Conservation (phyloP, 2,329 filamentous ascomycete genomes). For the Aspergillus alliaceus region DNA sequence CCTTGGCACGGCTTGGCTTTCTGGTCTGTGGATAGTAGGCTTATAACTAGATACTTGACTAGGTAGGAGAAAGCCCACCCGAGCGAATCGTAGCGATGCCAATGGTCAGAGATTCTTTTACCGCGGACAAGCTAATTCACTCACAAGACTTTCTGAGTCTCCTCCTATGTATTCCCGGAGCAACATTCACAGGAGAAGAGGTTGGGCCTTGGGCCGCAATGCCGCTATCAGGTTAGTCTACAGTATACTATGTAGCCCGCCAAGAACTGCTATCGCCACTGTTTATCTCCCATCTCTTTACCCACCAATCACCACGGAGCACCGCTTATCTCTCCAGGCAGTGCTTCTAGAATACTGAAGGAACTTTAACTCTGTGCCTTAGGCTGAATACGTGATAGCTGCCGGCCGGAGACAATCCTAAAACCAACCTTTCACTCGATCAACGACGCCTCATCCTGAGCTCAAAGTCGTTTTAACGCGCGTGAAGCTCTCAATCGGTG, state of each 20-base stretch:
- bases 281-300: neutral
- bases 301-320: neutral
- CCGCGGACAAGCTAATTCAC: no score
- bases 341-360: neutral
- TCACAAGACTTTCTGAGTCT: no score
- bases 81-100: neutral
- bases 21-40: neutral
- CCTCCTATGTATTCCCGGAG: no score
- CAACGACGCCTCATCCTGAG: no score
- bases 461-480: no score
- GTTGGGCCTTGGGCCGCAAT: neutral
- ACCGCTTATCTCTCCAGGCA: conserved; percentile 3
- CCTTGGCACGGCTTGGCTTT: conserved; percentile 9
- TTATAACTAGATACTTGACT: neutral
- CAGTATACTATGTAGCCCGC: no score
- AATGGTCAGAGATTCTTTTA: neutral
- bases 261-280: neutral
- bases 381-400: neutral
- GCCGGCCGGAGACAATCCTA: neutral
- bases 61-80: neutral
- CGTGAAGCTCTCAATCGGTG: neutral
- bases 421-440: neutral
- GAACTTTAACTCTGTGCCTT: neutral
- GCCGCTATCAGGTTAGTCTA: neutral
- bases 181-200: neutral